Evolutionary conservation across 345 rosid genomes (phyloP).

Genomic region (Camelina neglecta): DNA sequence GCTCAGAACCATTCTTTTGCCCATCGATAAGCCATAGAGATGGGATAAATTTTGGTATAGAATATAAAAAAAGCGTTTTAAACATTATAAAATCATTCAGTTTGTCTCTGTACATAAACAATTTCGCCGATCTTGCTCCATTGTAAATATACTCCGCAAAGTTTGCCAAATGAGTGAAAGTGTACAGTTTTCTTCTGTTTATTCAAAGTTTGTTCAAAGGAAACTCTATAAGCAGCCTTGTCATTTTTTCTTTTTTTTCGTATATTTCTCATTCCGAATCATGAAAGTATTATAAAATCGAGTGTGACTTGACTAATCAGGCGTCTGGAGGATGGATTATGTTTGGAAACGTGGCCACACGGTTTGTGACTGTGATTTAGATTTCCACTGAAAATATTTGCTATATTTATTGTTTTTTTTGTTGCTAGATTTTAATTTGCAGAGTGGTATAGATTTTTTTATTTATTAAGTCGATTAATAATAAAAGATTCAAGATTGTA

Average conservation of each 20-base stretch:
- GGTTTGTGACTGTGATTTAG: not conserved
- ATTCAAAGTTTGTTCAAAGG: not conserved
- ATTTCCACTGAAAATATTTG: not conserved
- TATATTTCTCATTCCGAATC: not conserved
- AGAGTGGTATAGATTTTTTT: not conserved
- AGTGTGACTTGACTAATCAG: slow-evolving; percentile 7
- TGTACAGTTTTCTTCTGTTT: slow-evolving; percentile 38
- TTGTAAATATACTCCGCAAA: slow-evolving; percentile 30
- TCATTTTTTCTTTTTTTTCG: not conserved
- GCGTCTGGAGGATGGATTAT: slow-evolving; percentile 14
- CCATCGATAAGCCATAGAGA: slow-evolving; percentile 31
- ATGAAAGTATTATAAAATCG: not conserved
- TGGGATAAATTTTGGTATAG: slow-evolving; percentile 47
- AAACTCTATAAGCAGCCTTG: not conserved
- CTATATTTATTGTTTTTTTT: not conserved
- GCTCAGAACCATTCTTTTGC: slow-evolving; percentile 49
- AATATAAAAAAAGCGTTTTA: not conserved
- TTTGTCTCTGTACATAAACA: slow-evolving; percentile 31
- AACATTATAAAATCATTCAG: slow-evolving; percentile 33
- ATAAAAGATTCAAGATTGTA: not conserved
- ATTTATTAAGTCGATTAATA: not conserved
- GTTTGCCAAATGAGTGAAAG: slow-evolving; percentile 42
- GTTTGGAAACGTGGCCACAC: slow-evolving; percentile 23
- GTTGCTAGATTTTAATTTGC: not conserved
- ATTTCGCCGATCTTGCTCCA: slow-evolving; percentile 25